These are phyloP conservation scores for Medicago lupulina DNA, from an alignment of 306 rosid genomes.

Conservation along the genomic window DNA sequence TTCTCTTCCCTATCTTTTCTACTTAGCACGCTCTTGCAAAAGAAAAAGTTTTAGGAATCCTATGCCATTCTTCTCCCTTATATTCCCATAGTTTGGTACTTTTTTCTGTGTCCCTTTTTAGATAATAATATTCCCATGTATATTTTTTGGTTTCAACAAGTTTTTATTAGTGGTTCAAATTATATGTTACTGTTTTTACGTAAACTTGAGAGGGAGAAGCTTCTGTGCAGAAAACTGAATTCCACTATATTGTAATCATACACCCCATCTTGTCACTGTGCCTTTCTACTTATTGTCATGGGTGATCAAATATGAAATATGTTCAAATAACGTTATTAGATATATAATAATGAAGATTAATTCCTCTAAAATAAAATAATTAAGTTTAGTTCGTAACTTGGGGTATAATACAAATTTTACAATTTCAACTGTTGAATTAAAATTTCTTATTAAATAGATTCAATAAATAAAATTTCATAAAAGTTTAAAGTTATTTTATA, in stretches of 20 bases:
- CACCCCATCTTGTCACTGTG: conserved; percentile 40
- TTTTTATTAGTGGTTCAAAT: conserved; percentile 39
- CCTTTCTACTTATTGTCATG: conserved; percentile 43
- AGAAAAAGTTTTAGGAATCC: conserved; percentile 85
- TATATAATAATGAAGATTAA: no score
- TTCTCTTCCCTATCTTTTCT: conserved; percentile 56
- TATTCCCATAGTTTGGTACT: conserved; percentile 68
- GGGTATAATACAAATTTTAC: no score
- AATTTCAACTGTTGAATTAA: no score
- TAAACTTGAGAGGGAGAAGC: conserved; percentile 43
- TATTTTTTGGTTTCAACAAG: conserved; percentile 24
- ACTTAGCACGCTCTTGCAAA: conserved; percentile 68
- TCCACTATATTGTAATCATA: conserved; percentile 42
- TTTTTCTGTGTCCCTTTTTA: conserved; percentile 72
- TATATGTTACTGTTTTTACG: conserved; percentile 41
- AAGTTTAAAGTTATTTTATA: no score
- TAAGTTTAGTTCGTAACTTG: no score
- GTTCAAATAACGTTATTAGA: no score
- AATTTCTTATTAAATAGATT: no score
- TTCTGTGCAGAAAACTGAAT: conserved; percentile 47
- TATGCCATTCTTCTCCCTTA: conserved; percentile 69
- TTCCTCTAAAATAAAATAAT: no score
- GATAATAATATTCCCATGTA: conserved; percentile 55
- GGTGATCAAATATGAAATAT: not conserved
- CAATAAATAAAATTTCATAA: no score